Percentiles rank a stretch among this genome's conserved stretches.
phyloP scores from a whole-genome alignment of 2,329 filamentous ascomycete genomes.

The Ophiocordyceps polyrhachis-furcata region DNA sequence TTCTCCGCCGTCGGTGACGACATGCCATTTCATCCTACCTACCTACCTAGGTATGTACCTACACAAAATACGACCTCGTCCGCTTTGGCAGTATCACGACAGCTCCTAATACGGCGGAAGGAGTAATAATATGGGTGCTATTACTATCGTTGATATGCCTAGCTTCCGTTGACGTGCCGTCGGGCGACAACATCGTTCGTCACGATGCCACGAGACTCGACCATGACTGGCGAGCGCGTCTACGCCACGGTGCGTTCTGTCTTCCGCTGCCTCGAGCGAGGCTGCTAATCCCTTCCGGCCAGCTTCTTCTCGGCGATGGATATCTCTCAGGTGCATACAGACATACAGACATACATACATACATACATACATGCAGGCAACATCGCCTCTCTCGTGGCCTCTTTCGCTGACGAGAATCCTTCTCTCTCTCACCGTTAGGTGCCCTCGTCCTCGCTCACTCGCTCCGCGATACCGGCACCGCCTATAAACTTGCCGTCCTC shows the following conservation, averaged over 20 bases:
- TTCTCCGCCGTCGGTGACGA: neutral
- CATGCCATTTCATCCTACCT: neutral
- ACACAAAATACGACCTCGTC: neutral
- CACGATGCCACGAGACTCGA: neutral
- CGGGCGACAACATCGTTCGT: neutral
- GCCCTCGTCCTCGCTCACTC: constrained; percentile 90
- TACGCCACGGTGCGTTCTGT: constrained; percentile 34
- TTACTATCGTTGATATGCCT: neutral
- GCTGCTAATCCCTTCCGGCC: constrained; percentile 2
- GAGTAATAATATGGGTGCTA: neutral
- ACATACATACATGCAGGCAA: neutral
- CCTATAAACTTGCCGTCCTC: constrained; percentile 69
- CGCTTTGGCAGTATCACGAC: neutral
- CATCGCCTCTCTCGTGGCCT: neutral
- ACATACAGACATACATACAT: neutral
- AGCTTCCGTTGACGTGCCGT: neutral
- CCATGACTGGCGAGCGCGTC: constrained; percentile 23
- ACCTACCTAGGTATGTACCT: too few species aligned
- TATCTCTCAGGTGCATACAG: constrained; percentile 68
- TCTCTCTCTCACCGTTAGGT: constrained; percentile 32
- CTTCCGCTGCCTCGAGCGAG: neutral
- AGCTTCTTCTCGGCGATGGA: constrained; percentile 83
- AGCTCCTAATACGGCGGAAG: neutral
- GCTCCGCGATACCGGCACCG: constrained; percentile 72
- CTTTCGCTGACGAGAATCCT: neutral